Conservation (phyloP, 768 basidiomycete genomes). For the Leucosporidium creatinivorum region DNA sequence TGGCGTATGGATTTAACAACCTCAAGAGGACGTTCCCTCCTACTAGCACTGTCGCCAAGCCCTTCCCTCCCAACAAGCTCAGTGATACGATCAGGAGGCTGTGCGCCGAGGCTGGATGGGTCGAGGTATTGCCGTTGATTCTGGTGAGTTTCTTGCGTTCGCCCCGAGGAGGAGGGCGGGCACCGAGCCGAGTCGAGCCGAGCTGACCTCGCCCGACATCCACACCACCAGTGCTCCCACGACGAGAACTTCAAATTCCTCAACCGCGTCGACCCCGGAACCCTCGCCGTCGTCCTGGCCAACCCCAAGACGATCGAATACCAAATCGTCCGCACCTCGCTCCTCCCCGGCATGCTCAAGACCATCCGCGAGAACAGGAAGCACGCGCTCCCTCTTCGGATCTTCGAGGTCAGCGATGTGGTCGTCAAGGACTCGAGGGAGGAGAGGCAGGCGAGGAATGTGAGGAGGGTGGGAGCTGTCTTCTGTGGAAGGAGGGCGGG, state of each 20-base stretch:
- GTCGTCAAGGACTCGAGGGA: conserved; percentile 72
- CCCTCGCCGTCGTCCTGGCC: conserved; percentile 77
- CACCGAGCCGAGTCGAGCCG: neutral
- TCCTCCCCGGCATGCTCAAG: conserved; percentile 92
- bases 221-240: conserved; percentile 69
- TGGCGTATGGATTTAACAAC: conserved; percentile 97
- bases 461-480: conserved; percentile 76
- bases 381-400: conserved; percentile 79
- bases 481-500: conserved; percentile 97
- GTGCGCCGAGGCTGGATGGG: conserved; percentile 92
- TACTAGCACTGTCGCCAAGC: conserved; percentile 91
- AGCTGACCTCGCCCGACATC: neutral
- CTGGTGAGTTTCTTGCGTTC: conserved; percentile 53
- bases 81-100: conserved; percentile 80
- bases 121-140: conserved; percentile 88
- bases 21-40: conserved; percentile 83
- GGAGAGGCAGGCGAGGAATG: conserved; percentile 81
- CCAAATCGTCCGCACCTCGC: conserved; percentile 92
- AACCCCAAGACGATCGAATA: conserved; percentile 98
- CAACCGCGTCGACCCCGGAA: conserved; percentile 74
- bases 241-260: conserved; percentile 96
- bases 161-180: neutral
- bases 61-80: conserved; percentile 77
- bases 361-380: conserved; percentile 94
- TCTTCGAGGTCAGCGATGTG: conserved; percentile 91